These are phyloP conservation scores for Stachybotrys elegans DNA, from an alignment of 2,329 filamentous ascomycete genomes.

Conservation along the genomic window DNA sequence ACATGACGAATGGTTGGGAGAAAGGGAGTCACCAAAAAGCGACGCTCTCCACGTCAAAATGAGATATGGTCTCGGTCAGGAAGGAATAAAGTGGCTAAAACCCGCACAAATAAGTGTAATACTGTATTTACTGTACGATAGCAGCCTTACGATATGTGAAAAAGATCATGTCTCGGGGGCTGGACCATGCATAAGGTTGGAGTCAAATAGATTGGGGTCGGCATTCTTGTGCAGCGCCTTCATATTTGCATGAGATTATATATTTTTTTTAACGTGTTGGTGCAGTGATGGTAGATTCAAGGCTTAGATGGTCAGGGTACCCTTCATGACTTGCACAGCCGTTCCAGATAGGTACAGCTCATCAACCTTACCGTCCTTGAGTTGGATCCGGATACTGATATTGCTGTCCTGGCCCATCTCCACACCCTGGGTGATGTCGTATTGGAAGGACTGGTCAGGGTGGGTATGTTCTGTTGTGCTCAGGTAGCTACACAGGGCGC, in stretches of 20 bases:
- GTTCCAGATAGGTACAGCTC: constrained; percentile 27
- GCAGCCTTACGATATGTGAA: constrained; percentile 20
- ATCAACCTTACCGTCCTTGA: constrained; percentile 23
- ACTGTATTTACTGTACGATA: constrained; percentile 34
- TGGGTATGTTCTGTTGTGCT: constrained; percentile 33
- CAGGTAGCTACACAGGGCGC: constrained; percentile 51
- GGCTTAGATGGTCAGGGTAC: constrained; percentile 23
- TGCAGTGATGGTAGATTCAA: no score
- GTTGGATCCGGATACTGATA: constrained; percentile 41
- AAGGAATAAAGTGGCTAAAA: not conserved
- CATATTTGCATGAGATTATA: no score
- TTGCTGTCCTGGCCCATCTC: constrained; percentile 60
- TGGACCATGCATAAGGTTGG: not conserved
- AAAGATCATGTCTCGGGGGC: constrained; percentile 4
- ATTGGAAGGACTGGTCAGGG: constrained; percentile 30
- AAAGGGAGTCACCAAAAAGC: not conserved
- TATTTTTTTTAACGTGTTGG: no score
- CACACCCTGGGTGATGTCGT: constrained; percentile 58
- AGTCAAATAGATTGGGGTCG: not conserved
- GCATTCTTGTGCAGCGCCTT: no score
- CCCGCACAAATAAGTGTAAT: constrained; percentile 24
- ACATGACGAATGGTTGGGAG: not conserved
- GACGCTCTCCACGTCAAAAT: not conserved
- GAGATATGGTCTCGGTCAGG: not conserved
- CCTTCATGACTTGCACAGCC: constrained; percentile 29